Evolutionary conservation across 768 basidiomycete species (phyloP), one percentile per base, ranked within the genome.

Genomic region (Gautieria morchelliformis): DNA sequence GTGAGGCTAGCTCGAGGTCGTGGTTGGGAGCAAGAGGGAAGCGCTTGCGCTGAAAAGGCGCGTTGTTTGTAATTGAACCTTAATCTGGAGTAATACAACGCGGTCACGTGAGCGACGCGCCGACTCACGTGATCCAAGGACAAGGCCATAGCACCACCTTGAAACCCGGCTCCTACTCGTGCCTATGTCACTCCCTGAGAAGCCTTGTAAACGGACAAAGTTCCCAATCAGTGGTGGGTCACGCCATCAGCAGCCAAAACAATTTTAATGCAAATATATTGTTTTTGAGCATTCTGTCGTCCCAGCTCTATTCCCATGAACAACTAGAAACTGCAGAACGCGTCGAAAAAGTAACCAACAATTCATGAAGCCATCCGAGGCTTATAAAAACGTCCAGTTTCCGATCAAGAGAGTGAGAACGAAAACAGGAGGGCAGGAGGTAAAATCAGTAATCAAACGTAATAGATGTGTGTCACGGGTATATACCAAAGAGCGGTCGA

Each of bases 1-100:
- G 44, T 22, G 53, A 55, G 40, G 19, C 53, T 49, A 49, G 48
- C 48, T 49, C 48, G 53, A 55, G 53, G 53, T 30, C 19, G 53
- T 55, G 44, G 53, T 55, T 22, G 48, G 12, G 48, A 49, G 48
- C 42, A 49, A 49, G 48, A 30, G 48, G n/a, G 48, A 9, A 49
- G 14, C 7, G 11, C n/a, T 2, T 33, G 19, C 48, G 15, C 48
- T 33, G 2, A 15, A 27, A 37, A 37, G 35, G 32, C 22, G 48
- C 24, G 20, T 17, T 30, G 27, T 33, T 49, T 49, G 48, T 4
- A 41, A 4, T 41, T 41, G 40, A 41, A 41, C 40, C 40, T 41
- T 41, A 41, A 14, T 41, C 2, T 12, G 17, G 42, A 44, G 10
- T 46, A 46, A 2, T 46, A 11, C 17, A 19, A 30, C 32, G 48